These are phyloP conservation scores for Zygotorulaspora chibaensis DNA, from an alignment of 805 yeast species.

Conservation along the genomic window DNA sequence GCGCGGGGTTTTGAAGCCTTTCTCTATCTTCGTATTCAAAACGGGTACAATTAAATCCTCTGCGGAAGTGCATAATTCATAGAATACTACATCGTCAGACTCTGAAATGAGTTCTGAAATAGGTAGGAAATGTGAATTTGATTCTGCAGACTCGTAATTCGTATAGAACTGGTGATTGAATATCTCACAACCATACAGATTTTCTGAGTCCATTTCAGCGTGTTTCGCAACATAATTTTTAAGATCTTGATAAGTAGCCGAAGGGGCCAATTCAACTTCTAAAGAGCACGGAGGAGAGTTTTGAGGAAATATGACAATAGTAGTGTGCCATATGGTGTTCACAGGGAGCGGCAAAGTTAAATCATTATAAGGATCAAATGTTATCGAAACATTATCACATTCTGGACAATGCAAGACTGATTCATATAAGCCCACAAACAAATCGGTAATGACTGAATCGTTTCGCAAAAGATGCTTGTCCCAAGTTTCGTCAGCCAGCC, in stretches of 20 bases:
- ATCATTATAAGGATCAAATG: constrained; percentile 92
- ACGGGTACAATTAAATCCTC: constrained; percentile 61
- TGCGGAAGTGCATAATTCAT: constrained; percentile 43
- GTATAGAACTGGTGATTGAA: constrained; percentile 65
- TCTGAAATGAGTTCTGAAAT: constrained; percentile 60
- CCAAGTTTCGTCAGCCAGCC: constrained; percentile 77
- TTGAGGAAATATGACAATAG: constrained; percentile 59
- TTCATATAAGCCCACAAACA: constrained; percentile 87
- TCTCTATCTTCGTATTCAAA: constrained; percentile 42
- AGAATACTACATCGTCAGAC: constrained; percentile 62
- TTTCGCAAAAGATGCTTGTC: constrained; percentile 70
- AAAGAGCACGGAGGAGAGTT: constrained; percentile 46
- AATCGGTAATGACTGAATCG: constrained; percentile 77
- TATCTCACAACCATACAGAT: constrained; percentile 53
- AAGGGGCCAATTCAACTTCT: constrained; percentile 69
- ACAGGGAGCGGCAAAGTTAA: constrained; percentile 86
- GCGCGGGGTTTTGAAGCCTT: constrained; percentile 39
- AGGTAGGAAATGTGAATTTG: constrained; percentile 51
- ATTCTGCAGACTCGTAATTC: constrained; percentile 60
- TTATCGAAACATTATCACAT: constrained; percentile 73
- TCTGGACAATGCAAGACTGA: constrained; percentile 86
- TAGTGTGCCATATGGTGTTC: constrained; percentile 64
- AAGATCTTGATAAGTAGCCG: constrained; percentile 59
- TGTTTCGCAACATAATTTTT: constrained; percentile 55
- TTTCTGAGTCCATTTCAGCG: constrained; percentile 32